phyloP scores from a whole-genome alignment of 495 filamentous ascomycete genomes.

The Trichoderma reesei region DNA sequence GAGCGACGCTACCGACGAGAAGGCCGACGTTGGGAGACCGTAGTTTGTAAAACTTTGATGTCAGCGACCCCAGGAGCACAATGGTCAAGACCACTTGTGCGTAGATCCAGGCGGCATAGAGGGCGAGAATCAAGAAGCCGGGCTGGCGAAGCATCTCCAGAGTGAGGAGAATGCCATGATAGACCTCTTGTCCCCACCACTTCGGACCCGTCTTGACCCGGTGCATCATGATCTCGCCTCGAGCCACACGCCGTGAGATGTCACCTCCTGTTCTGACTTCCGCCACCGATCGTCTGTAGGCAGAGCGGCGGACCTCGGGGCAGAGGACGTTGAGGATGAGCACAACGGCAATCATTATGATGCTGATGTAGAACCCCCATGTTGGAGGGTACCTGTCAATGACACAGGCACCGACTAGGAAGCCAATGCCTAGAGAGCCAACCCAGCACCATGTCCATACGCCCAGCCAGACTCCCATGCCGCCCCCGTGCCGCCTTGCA shows the following conservation, averaged over 20 bases:
- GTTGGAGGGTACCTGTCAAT: slow-evolving; percentile 49
- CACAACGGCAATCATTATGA: slow-evolving; percentile 49
- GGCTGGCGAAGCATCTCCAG: slow-evolving; percentile 58
- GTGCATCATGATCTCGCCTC: slow-evolving; percentile 69
- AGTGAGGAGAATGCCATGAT: slow-evolving; percentile 56
- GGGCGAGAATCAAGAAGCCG: slow-evolving; percentile 58
- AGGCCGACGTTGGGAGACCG: slow-evolving; percentile 52
- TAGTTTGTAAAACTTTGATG: slow-evolving; percentile 53
- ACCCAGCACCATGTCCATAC: slow-evolving; percentile 67
- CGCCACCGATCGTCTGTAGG: slow-evolving; percentile 53
- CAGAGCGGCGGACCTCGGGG: slow-evolving; percentile 55
- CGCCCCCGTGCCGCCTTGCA: slow-evolving; percentile 59
- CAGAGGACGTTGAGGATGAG: slow-evolving; percentile 55
- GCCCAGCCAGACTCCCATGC: slow-evolving; percentile 68
- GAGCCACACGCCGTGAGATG: slow-evolving; percentile 48
- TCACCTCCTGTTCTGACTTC: slow-evolving; percentile 47
- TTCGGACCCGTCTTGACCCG: slow-evolving; percentile 53
- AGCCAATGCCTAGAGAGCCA: slow-evolving; percentile 57
- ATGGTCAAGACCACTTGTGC: slow-evolving; percentile 61
- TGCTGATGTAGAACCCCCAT: slow-evolving; percentile 66
- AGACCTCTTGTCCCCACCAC: slow-evolving; percentile 67
- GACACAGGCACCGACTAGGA: slow-evolving; percentile 55
- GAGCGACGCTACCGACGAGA: slow-evolving; percentile 49
- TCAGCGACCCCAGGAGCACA: slow-evolving; percentile 56
- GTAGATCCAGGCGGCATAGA: slow-evolving; percentile 70